Evolutionary conservation across 495 filamentous ascomycete genomes (phyloP).

Genomic region (Aspergillus sclerotioniger): DNA sequence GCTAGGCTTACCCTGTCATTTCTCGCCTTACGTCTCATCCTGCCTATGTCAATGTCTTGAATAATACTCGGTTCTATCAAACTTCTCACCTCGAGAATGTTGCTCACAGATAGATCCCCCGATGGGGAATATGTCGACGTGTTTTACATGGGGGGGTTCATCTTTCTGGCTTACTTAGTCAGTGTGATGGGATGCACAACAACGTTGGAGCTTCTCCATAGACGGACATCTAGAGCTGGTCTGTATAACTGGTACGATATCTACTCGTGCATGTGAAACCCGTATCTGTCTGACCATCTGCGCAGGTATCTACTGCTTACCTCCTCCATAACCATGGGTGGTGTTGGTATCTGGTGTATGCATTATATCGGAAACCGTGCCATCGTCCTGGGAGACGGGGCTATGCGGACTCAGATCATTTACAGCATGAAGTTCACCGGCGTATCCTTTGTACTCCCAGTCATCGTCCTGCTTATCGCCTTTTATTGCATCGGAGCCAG

Average conservation of each 20-base stretch:
- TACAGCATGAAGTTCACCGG: slow-evolving; percentile 73
- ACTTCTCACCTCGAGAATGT: slow-evolving; percentile 24
- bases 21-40: not conserved
- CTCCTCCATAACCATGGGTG: slow-evolving; percentile 75
- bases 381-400: slow-evolving; percentile 63
- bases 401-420: slow-evolving; percentile 60
- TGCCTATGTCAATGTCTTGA: not conserved
- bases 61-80: not conserved
- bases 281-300: not conserved
- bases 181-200: slow-evolving; percentile 74
- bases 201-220: slow-evolving; percentile 78
- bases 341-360: slow-evolving; percentile 80
- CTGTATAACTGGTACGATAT: slow-evolving; percentile 63
- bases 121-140: slow-evolving; percentile 17
- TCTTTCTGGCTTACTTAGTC: slow-evolving; percentile 74
- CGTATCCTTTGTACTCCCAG: slow-evolving; percentile 77
- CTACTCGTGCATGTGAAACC: not conserved
- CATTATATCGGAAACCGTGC: slow-evolving; percentile 86
- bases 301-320: slow-evolving; percentile 67
- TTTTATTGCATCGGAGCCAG: slow-evolving; percentile 64
- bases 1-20: not conserved
- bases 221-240: slow-evolving; percentile 65
- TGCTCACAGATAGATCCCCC: slow-evolving; percentile 8
- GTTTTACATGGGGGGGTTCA: slow-evolving; percentile 58
- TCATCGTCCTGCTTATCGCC: slow-evolving; percentile 67